Evolutionary conservation across 164 flowering plant species (phyloP).

Genomic region (Kalanchoe fedtschenkoi): DNA sequence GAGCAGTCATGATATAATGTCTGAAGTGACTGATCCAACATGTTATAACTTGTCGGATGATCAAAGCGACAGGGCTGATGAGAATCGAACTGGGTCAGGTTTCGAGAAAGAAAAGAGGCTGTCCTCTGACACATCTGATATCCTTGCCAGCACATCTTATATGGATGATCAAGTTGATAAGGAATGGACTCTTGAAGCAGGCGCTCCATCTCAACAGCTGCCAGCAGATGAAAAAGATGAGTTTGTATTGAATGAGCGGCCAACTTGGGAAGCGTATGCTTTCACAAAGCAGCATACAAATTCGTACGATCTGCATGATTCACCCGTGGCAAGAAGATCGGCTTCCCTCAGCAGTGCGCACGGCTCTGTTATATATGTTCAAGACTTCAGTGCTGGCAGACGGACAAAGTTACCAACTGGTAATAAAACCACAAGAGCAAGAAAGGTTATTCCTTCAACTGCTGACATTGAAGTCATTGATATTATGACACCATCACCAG

Average conservation of each 20-base stretch:
- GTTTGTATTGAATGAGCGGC: neutral
- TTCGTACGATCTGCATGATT: slow-evolving; percentile 7
- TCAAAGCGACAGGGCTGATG: neutral
- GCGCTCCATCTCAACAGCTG: neutral
- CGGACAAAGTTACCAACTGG: neutral
- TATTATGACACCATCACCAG: slow-evolving; percentile 46
- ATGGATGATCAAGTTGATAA: neutral
- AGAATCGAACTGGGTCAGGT: neutral
- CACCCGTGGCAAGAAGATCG: slow-evolving; percentile 2
- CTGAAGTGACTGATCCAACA: slow-evolving; percentile 3
- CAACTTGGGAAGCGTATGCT: slow-evolving; percentile 1
- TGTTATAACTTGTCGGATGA: neutral
- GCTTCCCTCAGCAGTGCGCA: neutral
- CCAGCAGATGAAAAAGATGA: neutral
- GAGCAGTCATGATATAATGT: neutral
- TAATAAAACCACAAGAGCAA: neutral
- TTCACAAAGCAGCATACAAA: neutral
- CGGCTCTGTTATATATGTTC: neutral
- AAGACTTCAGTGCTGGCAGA: neutral
- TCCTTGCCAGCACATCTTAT: too few species aligned
- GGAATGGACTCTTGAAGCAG: neutral
- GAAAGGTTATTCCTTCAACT: neutral
- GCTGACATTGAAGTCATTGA: slow-evolving; percentile 45
- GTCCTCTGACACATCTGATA: neutral
- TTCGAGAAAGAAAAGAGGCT: neutral